Evolutionary conservation across 805 yeast species (phyloP).

Genomic region (Zygoascus biomembranicola): DNA sequence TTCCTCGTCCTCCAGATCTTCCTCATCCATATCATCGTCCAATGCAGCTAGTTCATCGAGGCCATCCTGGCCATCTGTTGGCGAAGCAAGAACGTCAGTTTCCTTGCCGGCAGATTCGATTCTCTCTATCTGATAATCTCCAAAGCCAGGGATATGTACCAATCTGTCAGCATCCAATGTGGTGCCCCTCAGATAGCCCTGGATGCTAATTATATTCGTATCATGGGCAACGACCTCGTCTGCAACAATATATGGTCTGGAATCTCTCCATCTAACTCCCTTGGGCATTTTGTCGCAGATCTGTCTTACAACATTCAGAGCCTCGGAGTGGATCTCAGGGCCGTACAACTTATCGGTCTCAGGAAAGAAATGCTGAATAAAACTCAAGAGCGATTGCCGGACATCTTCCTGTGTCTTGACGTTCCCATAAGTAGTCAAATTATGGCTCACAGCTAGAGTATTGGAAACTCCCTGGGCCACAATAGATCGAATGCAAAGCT

Average conservation of each 20-base stretch:
- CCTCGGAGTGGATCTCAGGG: conserved; percentile 59
- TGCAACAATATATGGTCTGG: conserved; percentile 81
- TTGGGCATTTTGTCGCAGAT: conserved; percentile 84
- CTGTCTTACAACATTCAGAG: conserved; percentile 61
- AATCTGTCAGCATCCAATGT: conserved; percentile 73
- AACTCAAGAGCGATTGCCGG: conserved; percentile 54
- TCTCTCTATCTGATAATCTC: conserved; percentile 72
- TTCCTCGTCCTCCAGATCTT: conserved; percentile 22
- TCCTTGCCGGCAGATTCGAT: conserved; percentile 41
- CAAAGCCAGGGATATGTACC: conserved; percentile 81
- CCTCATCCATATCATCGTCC: conserved; percentile 24
- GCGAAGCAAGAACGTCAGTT: conserved; percentile 13
- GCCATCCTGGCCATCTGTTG: conserved; percentile 24
- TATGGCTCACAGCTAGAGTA: conserved; percentile 27
- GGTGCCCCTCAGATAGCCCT: conserved; percentile 78
- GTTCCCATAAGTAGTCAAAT: conserved; percentile 34
- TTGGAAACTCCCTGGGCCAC: conserved; percentile 89
- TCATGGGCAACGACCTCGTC: conserved; percentile 46
- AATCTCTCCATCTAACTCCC: conserved; percentile 83
- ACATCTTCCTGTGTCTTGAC: conserved; percentile 69
- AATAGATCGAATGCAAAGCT: conserved; percentile 78
- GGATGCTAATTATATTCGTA: conserved; percentile 41
- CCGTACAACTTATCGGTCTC: conserved; percentile 69
- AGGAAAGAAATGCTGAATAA: conserved; percentile 71
- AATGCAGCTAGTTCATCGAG: conserved; percentile 22